Evolutionary conservation across 108 stramenopile genomes (phyloP), one percentile per base, ranked within the genome.

Genomic region (Pseudonitzschia multiseries): DNA sequence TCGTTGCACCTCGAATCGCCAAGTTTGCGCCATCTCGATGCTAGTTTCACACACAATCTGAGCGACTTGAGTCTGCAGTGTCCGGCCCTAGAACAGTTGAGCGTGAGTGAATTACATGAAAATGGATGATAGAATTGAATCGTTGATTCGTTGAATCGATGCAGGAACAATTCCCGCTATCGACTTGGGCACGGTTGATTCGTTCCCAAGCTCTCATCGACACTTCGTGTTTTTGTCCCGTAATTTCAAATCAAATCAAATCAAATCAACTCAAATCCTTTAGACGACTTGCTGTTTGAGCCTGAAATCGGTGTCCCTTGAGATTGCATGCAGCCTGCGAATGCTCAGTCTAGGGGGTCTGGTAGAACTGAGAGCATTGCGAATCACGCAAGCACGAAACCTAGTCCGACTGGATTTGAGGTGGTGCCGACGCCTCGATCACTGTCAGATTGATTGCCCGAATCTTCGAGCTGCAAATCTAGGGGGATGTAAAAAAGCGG

Each of bases 11-110:
- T 77, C 22, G 32, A 17, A 36, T 76, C 70, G 17, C 1, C 0
- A 6, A 63, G 43, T 20, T 50, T 77, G 27, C 29, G 48, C 41
- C 42, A 18, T 6, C 63, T 77, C 36, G 59, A 71, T 36, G 61
- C 57, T 2, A n/a, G 51, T 0, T 61, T 62, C 27, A 59, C 54
- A 41, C 36, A 70, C 57, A 43, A 43, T 18, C 24, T 77, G 50
- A 5, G 13, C 1, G 24, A 26, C 4, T 46, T 77, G 22, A 41
- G 50, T 14, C 57, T 77, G 29, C 18, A 2, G 12, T 77, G 70
- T 21, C 63, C 62, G 20, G 40, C 33, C 32, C 52, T 77, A 15
- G 51, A 54, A 41, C 0, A 21, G 32, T 31, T 77, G 48, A 28
- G 65, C 21, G 62, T 64, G 21, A 51, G 67, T 68, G 20, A 52